Evolutionary conservation across 768 basidiomycete genomes (phyloP), one percentile per base, ranked within the genome.

Genomic region (Tubosaeta sp.): DNA sequence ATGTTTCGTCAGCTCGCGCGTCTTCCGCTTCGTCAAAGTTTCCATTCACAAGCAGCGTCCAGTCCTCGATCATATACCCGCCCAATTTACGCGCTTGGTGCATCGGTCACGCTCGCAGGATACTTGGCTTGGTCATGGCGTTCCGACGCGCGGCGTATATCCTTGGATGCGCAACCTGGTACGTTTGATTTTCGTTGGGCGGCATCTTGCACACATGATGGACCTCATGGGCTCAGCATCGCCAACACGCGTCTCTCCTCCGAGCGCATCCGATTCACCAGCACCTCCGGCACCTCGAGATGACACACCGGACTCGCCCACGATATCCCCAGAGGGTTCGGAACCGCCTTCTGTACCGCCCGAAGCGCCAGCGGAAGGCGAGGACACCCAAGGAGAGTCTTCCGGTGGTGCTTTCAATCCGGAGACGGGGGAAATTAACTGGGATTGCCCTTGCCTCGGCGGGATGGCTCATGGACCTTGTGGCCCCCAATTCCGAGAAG

Each of bases 381-480:
- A 66, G 9, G 63, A 35, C 5, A 65, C 57, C 12, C 65, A 65
- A 22, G 69, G 43, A 50, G 66, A 61, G 53, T 51, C 67, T 44
- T 59, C 68, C 1, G 67, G 67, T 26, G 80, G 80, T 35, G 95
- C 97, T 5, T 98, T 82, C 77, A 88, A 99, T 72, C 95, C 95
- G 17, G 93, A 83, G 56, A 99, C 97, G 2, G 97, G 97, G 41
- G 94, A 97, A 79, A 98, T 99, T 64, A 99, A 99, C 74, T 99
- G 97, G 97, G 97, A 97, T 66, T 99, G 97, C 69, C 93, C 97
- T 1, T 98, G 97, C 69, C 83, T 99, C 8, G 97, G 97, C 31
- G 97, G 97, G 46, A 97, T 99, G 97, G 95, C 95, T 10, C 79
- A 98, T 65, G 95, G 97, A 6, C 93, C 94, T 10, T 99, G 97